Conservation (phyloP, 2,329 filamentous ascomycete genomes). For the Parastagonospora avenae region DNA sequence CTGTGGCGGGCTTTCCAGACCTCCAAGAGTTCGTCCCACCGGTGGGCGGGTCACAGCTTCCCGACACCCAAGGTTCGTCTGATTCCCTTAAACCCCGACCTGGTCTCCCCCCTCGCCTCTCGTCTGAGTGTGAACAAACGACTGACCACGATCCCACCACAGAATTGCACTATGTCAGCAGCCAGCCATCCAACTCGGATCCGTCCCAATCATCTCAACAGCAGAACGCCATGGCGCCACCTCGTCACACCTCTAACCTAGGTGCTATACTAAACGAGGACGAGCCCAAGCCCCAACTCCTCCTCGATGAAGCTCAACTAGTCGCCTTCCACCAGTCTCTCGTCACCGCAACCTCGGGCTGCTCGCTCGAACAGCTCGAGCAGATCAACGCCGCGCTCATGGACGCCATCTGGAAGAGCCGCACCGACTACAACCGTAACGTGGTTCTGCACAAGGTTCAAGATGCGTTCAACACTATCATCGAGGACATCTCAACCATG, state of each 20-base stretch:
- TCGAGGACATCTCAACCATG: slow-evolving; percentile 68
- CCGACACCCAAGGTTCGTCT: slow-evolving; percentile 65
- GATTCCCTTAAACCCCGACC: slow-evolving; percentile 22
- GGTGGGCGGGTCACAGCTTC: slow-evolving; percentile 62
- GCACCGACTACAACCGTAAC: slow-evolving; percentile 83
- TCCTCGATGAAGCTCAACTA: slow-evolving; percentile 59
- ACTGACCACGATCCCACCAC: slow-evolving; percentile 24
- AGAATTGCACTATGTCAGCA: slow-evolving; percentile 42
- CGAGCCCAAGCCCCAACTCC: slow-evolving; percentile 38
- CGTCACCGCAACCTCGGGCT: slow-evolving; percentile 71
- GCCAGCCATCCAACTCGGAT: slow-evolving; percentile 46
- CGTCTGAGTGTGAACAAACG: slow-evolving; percentile 6
- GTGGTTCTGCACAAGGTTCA: slow-evolving; percentile 68
- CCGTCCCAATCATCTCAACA: slow-evolving; percentile 45
- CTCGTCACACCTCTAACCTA: slow-evolving; percentile 45
- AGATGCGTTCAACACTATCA: slow-evolving; percentile 75
- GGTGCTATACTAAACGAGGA: slow-evolving; percentile 50
- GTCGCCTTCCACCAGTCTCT: slow-evolving; percentile 66
- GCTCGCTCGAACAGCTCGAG: slow-evolving; percentile 91
- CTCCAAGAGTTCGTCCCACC: slow-evolving; percentile 58
- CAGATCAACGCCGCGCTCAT: slow-evolving; percentile 90
- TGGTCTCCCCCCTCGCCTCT: slow-evolving; percentile 11
- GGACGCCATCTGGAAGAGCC: slow-evolving; percentile 82
- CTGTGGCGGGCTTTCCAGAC: slow-evolving; percentile 58
- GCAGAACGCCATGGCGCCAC: slow-evolving; percentile 34